These are phyloP conservation scores for Ophiocordyceps australis DNA, from an alignment of 2,329 filamentous ascomycete species.

Conservation along the genomic window DNA sequence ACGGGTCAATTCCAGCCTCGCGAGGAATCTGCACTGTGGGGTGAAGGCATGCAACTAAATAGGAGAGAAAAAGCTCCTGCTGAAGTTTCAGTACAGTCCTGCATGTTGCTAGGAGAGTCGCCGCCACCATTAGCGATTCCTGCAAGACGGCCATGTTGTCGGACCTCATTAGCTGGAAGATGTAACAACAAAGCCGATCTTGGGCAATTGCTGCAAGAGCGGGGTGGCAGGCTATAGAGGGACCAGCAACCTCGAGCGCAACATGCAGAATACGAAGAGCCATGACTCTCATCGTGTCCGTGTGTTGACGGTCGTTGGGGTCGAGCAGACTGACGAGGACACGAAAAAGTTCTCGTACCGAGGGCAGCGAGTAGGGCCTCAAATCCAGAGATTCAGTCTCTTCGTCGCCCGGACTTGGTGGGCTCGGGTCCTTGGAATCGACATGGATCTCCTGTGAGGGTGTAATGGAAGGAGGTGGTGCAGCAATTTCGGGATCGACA, in stretches of 20 bases:
- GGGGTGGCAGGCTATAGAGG: constrained; percentile 85
- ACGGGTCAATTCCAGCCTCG: constrained; percentile 78
- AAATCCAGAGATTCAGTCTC: constrained; percentile 37
- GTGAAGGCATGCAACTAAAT: constrained; percentile 84
- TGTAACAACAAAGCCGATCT: constrained; percentile 79
- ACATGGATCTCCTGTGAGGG: too few species aligned
- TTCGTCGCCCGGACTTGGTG: constrained; percentile 14
- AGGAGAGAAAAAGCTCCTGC: constrained; percentile 89
- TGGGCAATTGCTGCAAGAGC: constrained; percentile 75
- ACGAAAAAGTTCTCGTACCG: constrained; percentile 83
- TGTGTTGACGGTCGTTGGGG: constrained; percentile 81
- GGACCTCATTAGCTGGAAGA: constrained; percentile 90
- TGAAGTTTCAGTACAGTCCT: constrained; percentile 83
- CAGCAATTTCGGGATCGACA: neutral
- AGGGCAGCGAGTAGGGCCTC: constrained; percentile 82
- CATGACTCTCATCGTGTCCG: constrained; percentile 94
- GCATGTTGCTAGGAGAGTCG: constrained; percentile 80
- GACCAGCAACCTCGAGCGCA: constrained; percentile 85
- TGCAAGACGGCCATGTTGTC: constrained; percentile 93
- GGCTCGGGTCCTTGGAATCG: constrained; percentile 1
- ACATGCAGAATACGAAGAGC: constrained; percentile 93
- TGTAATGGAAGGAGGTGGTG: too few species aligned
- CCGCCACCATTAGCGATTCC: constrained; percentile 80
- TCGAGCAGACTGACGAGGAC: constrained; percentile 88
- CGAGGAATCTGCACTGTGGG: constrained; percentile 86